These are phyloP conservation scores for Trichocomaceae sp. DNA, from an alignment of 2,329 filamentous ascomycete species.

Conservation along the genomic window DNA sequence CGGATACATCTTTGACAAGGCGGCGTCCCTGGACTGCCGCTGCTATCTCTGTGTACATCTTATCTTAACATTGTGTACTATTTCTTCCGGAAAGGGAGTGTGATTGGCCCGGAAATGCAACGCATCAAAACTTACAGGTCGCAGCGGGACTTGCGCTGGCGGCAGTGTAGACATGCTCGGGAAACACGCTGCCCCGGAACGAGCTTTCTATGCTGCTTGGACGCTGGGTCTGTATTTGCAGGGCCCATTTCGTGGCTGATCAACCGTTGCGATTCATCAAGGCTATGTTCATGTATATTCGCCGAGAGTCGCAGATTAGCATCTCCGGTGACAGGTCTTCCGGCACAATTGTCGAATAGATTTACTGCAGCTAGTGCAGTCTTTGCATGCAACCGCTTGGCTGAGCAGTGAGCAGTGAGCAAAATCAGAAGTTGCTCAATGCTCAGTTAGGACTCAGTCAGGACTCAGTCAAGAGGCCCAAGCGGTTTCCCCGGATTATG, in stretches of 20 bases:
- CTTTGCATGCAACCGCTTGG: too few relatives aligned
- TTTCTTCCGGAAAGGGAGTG: background rate
- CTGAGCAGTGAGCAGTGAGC: too few relatives aligned
- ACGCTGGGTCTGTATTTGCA: conserved; percentile 1
- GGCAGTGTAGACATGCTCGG: conserved; percentile 44
- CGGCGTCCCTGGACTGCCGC: conserved; percentile 45
- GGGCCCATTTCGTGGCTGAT: conserved; percentile 7
- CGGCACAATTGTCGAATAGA: too few relatives aligned
- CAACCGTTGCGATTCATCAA: background rate
- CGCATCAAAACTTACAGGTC: conserved; percentile 36
- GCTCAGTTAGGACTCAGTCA: too few relatives aligned
- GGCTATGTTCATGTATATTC: background rate
- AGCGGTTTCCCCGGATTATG: background rate
- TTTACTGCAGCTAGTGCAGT: too few relatives aligned
- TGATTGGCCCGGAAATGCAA: conserved; percentile 19
- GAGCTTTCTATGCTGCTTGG: conserved; percentile 20
- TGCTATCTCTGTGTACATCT: conserved; percentile 30
- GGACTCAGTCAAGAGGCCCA: too few relatives aligned
- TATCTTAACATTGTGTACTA: background rate
- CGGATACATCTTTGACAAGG: conserved; percentile 54
- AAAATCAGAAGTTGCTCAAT: too few relatives aligned
- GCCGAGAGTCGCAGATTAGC: background rate
- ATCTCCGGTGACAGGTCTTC: background rate
- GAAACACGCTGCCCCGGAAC: conserved; percentile 38
- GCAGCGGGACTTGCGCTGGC: conserved; percentile 46